Percentiles rank a stretch among this genome's conserved stretches.
phyloP scores from a whole-genome alignment of 805 yeast species.

The Saccharomycopsis microspora region DNA sequence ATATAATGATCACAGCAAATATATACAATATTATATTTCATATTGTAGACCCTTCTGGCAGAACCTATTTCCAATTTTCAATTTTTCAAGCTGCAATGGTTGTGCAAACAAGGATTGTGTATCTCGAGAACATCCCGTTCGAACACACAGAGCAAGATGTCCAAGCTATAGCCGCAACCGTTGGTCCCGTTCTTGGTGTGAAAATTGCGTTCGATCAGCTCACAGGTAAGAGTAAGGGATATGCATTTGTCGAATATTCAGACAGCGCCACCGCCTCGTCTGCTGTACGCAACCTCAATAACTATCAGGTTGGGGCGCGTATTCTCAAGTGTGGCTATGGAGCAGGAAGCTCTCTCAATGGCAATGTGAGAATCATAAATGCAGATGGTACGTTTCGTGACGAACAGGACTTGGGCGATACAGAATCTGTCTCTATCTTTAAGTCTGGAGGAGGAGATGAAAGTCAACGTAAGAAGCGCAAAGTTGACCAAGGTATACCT shows the following conservation, averaged over 20 bases:
- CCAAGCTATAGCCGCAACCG: slow-evolving; percentile 71
- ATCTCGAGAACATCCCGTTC: slow-evolving; percentile 81
- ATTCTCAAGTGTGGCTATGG: slow-evolving; percentile 58
- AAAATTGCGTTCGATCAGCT: slow-evolving; percentile 76
- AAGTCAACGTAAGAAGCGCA: not conserved
- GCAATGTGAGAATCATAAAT: slow-evolving; percentile 5
- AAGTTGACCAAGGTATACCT: slow-evolving; percentile 25
- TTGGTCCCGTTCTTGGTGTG: slow-evolving; percentile 74
- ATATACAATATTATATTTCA: too few species aligned
- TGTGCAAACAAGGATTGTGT: slow-evolving; percentile 32
- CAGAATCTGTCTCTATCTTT: not conserved
- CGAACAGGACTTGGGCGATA: not conserved
- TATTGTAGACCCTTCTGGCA: too few species aligned
- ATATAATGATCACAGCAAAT: too few species aligned
- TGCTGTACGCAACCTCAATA: slow-evolving; percentile 82
- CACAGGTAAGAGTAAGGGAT: slow-evolving; percentile 87
- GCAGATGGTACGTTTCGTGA: slow-evolving; percentile 32
- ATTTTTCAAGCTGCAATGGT: too few species aligned
- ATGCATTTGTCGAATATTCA: slow-evolving; percentile 74
- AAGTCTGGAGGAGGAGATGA: not conserved
- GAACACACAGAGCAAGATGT: slow-evolving; percentile 93
- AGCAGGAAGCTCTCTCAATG: slow-evolving; percentile 7
- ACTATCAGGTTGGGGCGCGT: slow-evolving; percentile 64
- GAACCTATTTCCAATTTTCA: too few species aligned
- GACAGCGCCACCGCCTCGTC: slow-evolving; percentile 78